Evolutionary conservation across 2,329 filamentous ascomycete species (phyloP).

Genomic region (Curvularia spicifera): DNA sequence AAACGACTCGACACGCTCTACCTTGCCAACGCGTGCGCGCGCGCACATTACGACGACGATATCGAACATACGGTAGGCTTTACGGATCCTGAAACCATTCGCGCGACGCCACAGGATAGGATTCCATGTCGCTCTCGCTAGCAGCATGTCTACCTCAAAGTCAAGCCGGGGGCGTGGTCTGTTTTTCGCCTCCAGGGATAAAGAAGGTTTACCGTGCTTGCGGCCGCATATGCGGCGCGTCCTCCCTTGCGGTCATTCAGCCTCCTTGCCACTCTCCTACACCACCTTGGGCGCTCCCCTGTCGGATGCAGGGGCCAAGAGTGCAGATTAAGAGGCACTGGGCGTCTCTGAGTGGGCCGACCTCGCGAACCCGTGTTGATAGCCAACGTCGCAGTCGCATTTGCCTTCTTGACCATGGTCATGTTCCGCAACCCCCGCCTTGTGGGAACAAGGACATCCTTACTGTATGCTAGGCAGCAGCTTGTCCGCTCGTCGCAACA

Average conservation of each 20-base stretch:
- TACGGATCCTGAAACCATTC: not conserved
- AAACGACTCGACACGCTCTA: not conserved
- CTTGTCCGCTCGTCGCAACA: constrained; percentile 15
- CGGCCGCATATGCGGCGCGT: constrained; percentile 31
- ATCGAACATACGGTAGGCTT: not conserved
- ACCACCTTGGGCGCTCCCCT: not conserved
- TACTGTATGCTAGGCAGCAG: constrained; percentile 21
- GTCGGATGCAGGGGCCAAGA: not conserved
- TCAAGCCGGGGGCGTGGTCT: no score
- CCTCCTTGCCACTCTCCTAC: constrained; percentile 18
- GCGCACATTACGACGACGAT: not conserved
- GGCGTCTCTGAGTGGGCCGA: not conserved
- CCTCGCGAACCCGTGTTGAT: constrained; percentile 18
- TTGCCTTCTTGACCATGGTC: no score
- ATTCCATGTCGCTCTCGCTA: not conserved
- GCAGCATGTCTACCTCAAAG: not conserved
- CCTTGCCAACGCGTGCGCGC: not conserved
- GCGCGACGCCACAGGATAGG: not conserved
- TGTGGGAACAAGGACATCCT: constrained; percentile 16
- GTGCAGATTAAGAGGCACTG: constrained; percentile 18
- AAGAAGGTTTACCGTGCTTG: constrained; percentile 2
- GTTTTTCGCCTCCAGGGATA: not conserved
- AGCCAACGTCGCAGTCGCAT: constrained; percentile 6
- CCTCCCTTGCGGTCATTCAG: constrained; percentile 27
- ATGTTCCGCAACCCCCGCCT: no score